These are phyloP conservation scores for Viridothelium virens DNA, from an alignment of 495 filamentous ascomycete species.

Conservation along the genomic window DNA sequence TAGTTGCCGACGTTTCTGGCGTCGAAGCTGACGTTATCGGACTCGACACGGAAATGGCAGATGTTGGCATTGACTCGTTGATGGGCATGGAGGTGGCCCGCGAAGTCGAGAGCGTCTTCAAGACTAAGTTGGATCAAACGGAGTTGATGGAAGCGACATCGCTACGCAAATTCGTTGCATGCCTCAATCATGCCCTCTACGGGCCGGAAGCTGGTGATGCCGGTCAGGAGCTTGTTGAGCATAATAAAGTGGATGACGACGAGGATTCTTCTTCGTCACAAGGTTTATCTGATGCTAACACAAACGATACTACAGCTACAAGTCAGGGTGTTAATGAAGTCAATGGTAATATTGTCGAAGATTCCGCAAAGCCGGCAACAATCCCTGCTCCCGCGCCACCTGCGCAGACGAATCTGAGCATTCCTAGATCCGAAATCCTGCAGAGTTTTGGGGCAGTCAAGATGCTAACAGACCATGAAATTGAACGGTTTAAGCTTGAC, in stretches of 20 bases:
- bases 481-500: neutral
- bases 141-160: constrained; percentile 37
- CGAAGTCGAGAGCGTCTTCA: constrained; percentile 43
- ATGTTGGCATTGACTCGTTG: constrained; percentile 50
- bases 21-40: constrained; percentile 40
- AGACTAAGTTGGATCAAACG: constrained; percentile 32
- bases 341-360: neutral
- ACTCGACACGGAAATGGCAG: constrained; percentile 36
- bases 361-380: neutral
- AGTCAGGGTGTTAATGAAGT: neutral
- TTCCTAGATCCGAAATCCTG: neutral
- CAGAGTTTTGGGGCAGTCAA: neutral
- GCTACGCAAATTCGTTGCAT: constrained; percentile 27
- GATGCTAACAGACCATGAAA: neutral
- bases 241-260: neutral
- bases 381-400: neutral
- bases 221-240: neutral
- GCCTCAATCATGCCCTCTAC: constrained; percentile 28
- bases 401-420: neutral
- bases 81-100: constrained; percentile 49
- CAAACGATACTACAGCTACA: neutral
- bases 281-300: neutral
- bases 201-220: neutral
- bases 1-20: constrained; percentile 24
- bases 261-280: neutral